A percentile compares a stretch with the other conserved stretches of the same genome.
Conservation (phyloP, 2,329 filamentous ascomycete species). For the Aspergillus thermomutatus region DNA sequence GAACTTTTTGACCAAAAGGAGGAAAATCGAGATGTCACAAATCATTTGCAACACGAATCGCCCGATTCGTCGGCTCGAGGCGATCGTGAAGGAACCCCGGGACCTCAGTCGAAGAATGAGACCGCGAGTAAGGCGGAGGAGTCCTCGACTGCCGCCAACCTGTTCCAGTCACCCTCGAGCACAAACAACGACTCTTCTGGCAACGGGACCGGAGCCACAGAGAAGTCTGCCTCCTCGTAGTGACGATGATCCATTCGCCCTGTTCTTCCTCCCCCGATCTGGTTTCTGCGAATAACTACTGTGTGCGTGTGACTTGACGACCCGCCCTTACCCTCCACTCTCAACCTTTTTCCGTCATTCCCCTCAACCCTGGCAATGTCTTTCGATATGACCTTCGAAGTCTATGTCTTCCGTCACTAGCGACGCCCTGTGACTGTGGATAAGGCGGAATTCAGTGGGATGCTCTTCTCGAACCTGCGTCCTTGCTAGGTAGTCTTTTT, state of each 20-base stretch:
- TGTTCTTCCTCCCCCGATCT: constrained; percentile 16
- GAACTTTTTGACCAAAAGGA: constrained; percentile 95
- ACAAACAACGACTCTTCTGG: constrained; percentile 32
- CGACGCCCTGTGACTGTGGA: constrained; percentile 12
- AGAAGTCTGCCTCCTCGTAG: constrained; percentile 30
- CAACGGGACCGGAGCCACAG: constrained; percentile 14
- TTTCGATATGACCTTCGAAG: constrained; percentile 12
- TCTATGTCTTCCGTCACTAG: constrained; percentile 11
- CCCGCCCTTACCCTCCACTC: constrained; percentile 1
- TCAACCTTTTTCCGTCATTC: constrained; percentile 7
- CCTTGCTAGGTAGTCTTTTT: constrained; percentile 4
- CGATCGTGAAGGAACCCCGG: constrained; percentile 52
- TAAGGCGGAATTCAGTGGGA: constrained; percentile 8
- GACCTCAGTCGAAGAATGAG: constrained; percentile 40
- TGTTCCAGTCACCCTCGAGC: constrained; percentile 37
- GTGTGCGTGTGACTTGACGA: constrained; percentile 2
- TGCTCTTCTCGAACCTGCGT: constrained; percentile 1
- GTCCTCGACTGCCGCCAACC: constrained; percentile 18
- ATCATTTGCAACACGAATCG: constrained; percentile 69
- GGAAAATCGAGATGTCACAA: constrained; percentile 77
- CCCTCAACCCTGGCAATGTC: constrained; percentile 2
- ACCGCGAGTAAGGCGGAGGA: constrained; percentile 17
- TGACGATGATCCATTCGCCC: constrained; percentile 12
- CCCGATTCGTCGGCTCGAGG: constrained; percentile 33
- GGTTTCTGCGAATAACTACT: constrained; percentile 9